phyloP scores from a whole-genome alignment of 306 rosid species.

The Trifolium subterraneum region DNA sequence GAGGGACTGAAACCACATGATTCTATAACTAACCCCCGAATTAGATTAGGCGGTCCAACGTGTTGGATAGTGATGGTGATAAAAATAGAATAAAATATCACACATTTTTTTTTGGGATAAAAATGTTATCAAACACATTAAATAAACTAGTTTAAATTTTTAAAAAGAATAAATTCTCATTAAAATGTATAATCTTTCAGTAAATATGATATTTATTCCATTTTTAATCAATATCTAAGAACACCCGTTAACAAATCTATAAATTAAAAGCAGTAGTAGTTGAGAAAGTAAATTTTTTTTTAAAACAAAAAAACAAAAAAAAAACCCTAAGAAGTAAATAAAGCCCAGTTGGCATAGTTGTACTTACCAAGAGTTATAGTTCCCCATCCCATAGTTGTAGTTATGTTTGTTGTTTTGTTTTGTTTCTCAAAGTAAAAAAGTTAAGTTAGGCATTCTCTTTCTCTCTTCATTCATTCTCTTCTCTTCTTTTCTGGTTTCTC shows the following conservation, averaged over 20 bases:
- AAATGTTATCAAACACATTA: neutral
- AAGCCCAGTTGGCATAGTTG: neutral
- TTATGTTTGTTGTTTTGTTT: neutral
- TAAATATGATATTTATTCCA: neutral
- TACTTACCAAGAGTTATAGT: neutral
- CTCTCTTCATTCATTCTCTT: neutral
- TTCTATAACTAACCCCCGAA: too few relatives aligned
- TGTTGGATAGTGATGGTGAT: too few relatives aligned
- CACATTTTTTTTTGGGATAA: too few relatives aligned
- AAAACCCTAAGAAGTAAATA: neutral
- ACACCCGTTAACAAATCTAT: neutral
- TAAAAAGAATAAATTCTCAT: neutral
- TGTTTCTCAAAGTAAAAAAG: neutral
- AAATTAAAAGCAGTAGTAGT: neutral
- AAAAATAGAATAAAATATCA: too few relatives aligned
- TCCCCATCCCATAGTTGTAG: neutral
- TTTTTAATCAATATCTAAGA: neutral
- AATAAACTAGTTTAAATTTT: too few relatives aligned
- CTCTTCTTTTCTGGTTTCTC: neutral
- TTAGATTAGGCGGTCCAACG: too few relatives aligned
- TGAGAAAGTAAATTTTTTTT: neutral
- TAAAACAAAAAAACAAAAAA: neutral
- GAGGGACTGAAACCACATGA: too few relatives aligned
- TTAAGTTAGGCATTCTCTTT: constrained; percentile 5
- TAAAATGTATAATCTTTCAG: neutral